Evolutionary conservation across 768 basidiomycete genomes (phyloP).

Genomic region (Epithele typhae): DNA sequence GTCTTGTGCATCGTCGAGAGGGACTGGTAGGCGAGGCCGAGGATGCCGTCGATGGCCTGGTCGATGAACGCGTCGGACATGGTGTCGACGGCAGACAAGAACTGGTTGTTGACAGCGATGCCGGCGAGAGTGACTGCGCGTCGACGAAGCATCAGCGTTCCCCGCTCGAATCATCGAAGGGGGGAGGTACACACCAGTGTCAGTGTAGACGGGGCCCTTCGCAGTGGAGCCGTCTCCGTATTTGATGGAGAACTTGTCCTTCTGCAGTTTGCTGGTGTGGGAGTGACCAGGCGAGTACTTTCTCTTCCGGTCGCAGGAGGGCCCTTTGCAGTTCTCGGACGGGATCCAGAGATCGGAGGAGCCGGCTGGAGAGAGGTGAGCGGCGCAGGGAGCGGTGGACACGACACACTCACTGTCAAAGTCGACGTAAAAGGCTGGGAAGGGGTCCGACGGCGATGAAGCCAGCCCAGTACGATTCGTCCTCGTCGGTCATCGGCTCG

Average conservation of each 20-base stretch:
- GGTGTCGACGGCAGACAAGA: constrained; percentile 16
- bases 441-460: constrained; percentile 45
- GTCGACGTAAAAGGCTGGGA: constrained; percentile 21
- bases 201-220: constrained; percentile 28
- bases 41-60: constrained; percentile 18
- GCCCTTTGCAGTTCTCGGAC: constrained; percentile 10
- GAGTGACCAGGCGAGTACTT: constrained; percentile 27
- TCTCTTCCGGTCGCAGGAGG: constrained; percentile 10
- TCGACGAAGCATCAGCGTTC: no score
- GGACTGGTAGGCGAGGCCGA: constrained; percentile 20
- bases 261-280: constrained; percentile 19
- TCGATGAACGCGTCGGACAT: constrained; percentile 9
- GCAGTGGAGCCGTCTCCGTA: constrained; percentile 37
- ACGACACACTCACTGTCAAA: constrained; percentile 11
- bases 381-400: not conserved
- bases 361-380: constrained; percentile 9
- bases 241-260: constrained; percentile 27
- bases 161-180: no score
- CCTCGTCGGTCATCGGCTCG: constrained; percentile 20
- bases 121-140: constrained; percentile 29
- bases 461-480: constrained; percentile 35
- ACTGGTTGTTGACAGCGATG: constrained; percentile 18
- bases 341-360: constrained; percentile 20
- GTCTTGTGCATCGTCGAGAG: constrained; percentile 15
- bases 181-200: constrained; percentile 15